phyloP scores from a whole-genome alignment of 169 alveolate species.

The Plasmodium cynomolgi region DNA sequence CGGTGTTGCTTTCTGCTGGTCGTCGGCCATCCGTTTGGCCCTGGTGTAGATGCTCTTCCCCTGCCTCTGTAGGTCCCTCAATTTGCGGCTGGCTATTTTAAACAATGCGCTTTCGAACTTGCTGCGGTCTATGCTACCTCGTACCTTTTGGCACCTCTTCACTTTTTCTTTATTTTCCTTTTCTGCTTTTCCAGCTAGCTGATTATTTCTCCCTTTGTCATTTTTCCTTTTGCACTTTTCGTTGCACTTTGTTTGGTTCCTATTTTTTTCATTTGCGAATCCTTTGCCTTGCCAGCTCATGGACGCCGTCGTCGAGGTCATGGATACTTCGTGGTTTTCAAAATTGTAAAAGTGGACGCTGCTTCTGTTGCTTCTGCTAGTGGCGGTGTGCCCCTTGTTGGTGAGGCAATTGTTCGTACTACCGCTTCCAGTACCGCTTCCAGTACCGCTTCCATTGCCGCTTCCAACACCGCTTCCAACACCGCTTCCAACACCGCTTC shows the following conservation, averaged over 20 bases:
- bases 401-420: neutral
- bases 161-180: neutral
- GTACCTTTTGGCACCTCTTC: neutral
- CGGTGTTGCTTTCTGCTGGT: neutral
- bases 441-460: neutral
- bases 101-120: neutral
- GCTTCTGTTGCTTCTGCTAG: neutral
- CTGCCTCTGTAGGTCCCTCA: neutral
- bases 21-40: neutral
- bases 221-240: neutral
- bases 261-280: neutral
- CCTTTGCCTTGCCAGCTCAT: slow-evolving; percentile 3
- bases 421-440: neutral
- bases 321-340: slow-evolving; percentile 43
- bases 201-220: neutral
- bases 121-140: neutral
- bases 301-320: slow-evolving; percentile 42
- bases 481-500: neutral
- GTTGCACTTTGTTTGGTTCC: neutral
- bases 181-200: neutral
- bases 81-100: neutral
- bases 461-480: neutral
- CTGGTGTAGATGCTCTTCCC: neutral
- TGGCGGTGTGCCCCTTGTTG: neutral
- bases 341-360: slow-evolving; percentile 8